Evolutionary conservation across 805 yeast species (phyloP).

Genomic region (Huiozyma naganishii): DNA sequence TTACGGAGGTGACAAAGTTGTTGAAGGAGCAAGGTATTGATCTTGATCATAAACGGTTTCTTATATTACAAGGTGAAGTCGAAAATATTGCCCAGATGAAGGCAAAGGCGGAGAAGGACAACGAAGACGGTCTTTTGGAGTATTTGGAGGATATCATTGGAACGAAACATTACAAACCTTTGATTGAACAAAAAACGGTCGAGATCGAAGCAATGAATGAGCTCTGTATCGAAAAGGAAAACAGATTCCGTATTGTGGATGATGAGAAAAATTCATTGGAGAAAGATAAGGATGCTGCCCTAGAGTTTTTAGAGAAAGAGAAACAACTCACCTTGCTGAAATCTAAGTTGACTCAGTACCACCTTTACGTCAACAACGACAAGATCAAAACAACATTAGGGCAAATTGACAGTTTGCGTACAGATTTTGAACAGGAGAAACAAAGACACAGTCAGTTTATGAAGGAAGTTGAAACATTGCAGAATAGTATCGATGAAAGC

Average conservation of each 20-base stretch:
- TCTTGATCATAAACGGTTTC: conserved; percentile 85
- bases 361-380: conserved; percentile 32
- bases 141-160: conserved; percentile 96
- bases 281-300: conserved; percentile 53
- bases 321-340: conserved; percentile 44
- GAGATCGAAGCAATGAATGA: conserved; percentile 71
- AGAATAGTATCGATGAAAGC: conserved; percentile 22
- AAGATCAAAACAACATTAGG: conserved; percentile 31
- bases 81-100: conserved; percentile 98
- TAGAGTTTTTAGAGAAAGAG: conserved; percentile 54
- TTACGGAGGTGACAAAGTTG: conserved; percentile 65
- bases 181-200: conserved; percentile 53
- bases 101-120: conserved; percentile 85
- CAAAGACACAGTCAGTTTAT: conserved; percentile 32
- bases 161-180: conserved; percentile 69
- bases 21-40: conserved; percentile 81
- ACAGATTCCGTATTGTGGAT: conserved; percentile 67
- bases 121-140: conserved; percentile 88
- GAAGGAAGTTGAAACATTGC: conserved; percentile 28
- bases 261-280: conserved; percentile 61
- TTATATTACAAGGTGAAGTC: conserved; percentile 95
- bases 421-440: conserved; percentile 34
- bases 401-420: conserved; percentile 32
- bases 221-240: conserved; percentile 68
- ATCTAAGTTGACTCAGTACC: conserved; percentile 47